Evolutionary conservation across 192 early-diverging fungal genomes (phyloP).

Genomic region (Coemansia sp.): DNA sequence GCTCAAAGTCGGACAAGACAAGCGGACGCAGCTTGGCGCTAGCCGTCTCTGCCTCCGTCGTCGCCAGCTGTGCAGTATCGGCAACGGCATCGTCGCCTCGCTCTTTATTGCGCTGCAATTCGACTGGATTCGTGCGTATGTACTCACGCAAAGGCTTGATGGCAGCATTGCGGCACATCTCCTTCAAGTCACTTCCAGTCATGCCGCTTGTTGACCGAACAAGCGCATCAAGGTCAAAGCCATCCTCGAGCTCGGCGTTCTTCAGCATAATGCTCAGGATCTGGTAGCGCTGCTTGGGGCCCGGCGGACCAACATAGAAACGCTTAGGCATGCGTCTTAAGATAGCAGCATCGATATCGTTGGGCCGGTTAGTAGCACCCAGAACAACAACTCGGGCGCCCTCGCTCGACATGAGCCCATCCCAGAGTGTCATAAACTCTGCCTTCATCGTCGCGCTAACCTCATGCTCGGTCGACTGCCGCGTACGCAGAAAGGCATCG

Average conservation of each 20-base stretch:
- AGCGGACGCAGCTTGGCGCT: constrained; percentile 33
- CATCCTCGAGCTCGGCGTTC: constrained; percentile 62
- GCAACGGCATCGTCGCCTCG: background rate
- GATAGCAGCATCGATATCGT: constrained; percentile 97
- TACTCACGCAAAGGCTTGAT: constrained; percentile 93
- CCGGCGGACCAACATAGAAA: constrained; percentile 83
- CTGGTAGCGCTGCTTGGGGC: constrained; percentile 74
- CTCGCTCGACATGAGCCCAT: constrained; percentile 72
- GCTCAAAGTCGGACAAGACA: constrained; percentile 35
- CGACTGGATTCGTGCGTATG: constrained; percentile 56
- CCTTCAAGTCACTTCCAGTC: constrained; percentile 96
- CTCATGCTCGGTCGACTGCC: constrained; percentile 89
- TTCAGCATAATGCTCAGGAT: constrained; percentile 82
- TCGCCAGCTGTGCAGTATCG: background rate
- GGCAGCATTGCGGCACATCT: constrained; percentile 92
- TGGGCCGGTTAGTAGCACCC: constrained; percentile 96
- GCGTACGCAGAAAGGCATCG: constrained; percentile 92
- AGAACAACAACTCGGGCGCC: constrained; percentile 66
- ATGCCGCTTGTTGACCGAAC: constrained; percentile 74
- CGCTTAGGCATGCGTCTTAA: constrained; percentile 97
- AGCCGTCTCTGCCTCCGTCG: background rate
- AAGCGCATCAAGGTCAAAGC: constrained; percentile 68
- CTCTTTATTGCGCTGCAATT: constrained; percentile 32
- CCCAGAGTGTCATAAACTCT: constrained; percentile 99
- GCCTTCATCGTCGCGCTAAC: constrained; percentile 99